A percentile compares a stretch with the other conserved stretches of the same genome.
Conservation (phyloP, 1,284 basidiomycete species). For the Trametes sp. region DNA sequence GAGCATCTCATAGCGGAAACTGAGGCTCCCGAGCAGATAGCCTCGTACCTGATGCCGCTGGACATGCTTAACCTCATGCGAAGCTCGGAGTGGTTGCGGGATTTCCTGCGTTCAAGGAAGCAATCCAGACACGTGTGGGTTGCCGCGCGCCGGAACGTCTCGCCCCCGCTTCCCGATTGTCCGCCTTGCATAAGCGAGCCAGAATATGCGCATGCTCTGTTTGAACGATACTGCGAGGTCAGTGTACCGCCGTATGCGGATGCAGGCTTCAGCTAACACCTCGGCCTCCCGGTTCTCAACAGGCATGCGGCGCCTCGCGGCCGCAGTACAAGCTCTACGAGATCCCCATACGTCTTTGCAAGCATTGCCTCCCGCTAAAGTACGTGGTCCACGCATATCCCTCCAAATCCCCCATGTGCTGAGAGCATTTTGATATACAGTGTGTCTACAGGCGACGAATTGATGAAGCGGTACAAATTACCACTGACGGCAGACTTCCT, state of each 20-base stretch:
- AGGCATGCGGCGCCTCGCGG: background rate
- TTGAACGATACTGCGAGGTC: slow-evolving; percentile 3
- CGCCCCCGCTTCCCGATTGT: slow-evolving; percentile 5
- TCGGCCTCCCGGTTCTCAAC: too few species aligned
- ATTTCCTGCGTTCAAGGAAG: background rate
- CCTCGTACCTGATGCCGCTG: slow-evolving; percentile 35
- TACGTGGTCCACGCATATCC: background rate
- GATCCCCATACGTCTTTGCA: background rate
- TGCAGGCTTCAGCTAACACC: too few species aligned
- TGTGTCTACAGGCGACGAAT: background rate
- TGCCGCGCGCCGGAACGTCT: background rate
- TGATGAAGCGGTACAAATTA: background rate
- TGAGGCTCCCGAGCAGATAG: slow-evolving; percentile 33
- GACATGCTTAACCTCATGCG: slow-evolving; percentile 35
- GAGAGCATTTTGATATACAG: too few species aligned
- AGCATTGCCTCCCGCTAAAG: background rate
- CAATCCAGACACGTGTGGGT: slow-evolving; percentile 2
- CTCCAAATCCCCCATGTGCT: background rate
- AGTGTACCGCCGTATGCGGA: background rate
- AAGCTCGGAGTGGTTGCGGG: background rate
- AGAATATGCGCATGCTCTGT: background rate
- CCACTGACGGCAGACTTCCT: background rate
- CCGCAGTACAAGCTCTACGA: background rate
- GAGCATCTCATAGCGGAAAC: too few species aligned
- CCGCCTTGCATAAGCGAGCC: background rate